Percentiles rank a stretch among this genome's conserved stretches.
Conservation (phyloP, 2,329 filamentous ascomycete species). For the Ophiostoma novo-ulmi region DNA sequence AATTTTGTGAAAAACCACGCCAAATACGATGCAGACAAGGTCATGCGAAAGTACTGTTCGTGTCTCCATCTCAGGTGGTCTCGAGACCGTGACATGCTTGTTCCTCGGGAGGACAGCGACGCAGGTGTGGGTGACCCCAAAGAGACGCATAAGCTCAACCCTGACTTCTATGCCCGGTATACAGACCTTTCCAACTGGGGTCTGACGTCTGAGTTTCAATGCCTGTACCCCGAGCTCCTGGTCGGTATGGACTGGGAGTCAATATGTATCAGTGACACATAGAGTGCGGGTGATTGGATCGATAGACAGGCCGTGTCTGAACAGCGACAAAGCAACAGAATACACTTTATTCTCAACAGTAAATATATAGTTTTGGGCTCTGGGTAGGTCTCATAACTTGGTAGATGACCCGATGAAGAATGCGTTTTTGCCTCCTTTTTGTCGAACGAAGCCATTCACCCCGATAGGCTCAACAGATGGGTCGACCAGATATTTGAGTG, state of each 20-base stretch:
- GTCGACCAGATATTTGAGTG: slow-evolving; percentile 19
- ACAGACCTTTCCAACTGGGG: slow-evolving; percentile 18
- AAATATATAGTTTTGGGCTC: background rate
- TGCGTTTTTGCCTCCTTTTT: slow-evolving; percentile 20
- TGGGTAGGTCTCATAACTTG: slow-evolving; percentile 21
- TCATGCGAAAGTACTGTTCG: slow-evolving; percentile 17
- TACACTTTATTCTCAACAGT: background rate
- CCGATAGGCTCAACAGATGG: slow-evolving; percentile 18
- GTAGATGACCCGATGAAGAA: slow-evolving; percentile 16
- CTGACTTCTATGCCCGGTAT: slow-evolving; percentile 11
- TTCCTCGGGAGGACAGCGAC: background rate
- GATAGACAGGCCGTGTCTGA: background rate
- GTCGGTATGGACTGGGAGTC: slow-evolving; percentile 17
- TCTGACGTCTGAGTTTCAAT: slow-evolving; percentile 15
- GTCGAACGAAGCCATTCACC: background rate
- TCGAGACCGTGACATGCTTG: background rate
- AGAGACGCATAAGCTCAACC: slow-evolving; percentile 14
- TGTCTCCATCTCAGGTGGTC: slow-evolving; percentile 18
- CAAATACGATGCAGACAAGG: slow-evolving; percentile 16
- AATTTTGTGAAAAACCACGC: slow-evolving; percentile 9
- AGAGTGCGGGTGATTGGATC: background rate
- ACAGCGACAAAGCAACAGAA: background rate
- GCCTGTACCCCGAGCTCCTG: slow-evolving; percentile 16
- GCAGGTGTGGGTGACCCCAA: background rate
- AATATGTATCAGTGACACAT: background rate